phyloP scores from a whole-genome alignment of 1,284 basidiomycete genomes.

The Anthracocystis walkeri region DNA sequence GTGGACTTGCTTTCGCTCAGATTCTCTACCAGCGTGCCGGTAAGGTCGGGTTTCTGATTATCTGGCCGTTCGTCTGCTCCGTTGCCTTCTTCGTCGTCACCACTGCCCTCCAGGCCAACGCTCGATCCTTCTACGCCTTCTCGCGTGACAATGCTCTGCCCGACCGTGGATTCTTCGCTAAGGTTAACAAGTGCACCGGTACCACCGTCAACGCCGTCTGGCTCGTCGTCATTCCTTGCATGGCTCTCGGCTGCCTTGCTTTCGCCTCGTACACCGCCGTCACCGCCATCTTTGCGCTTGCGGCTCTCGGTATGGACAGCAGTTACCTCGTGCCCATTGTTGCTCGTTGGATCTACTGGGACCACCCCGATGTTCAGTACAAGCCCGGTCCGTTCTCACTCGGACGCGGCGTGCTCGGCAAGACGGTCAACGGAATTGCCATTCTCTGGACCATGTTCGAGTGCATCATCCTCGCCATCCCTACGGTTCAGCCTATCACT shows the following conservation, averaged over 20 bases:
- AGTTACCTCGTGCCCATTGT: slow-evolving; percentile 72
- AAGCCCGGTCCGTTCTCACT: slow-evolving; percentile 90
- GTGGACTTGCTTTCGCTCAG: slow-evolving; percentile 66
- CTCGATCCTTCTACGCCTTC: slow-evolving; percentile 89
- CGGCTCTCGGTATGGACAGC: slow-evolving; percentile 84
- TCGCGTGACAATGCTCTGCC: slow-evolving; percentile 86
- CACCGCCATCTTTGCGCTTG: slow-evolving; percentile 68
- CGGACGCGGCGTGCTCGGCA: slow-evolving; percentile 79
- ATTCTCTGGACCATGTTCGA: slow-evolving; percentile 73
- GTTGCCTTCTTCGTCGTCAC: slow-evolving; percentile 70
- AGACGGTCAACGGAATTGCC: slow-evolving; percentile 77
- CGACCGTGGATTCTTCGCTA: slow-evolving; percentile 82
- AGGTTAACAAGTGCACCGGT: slow-evolving; percentile 74
- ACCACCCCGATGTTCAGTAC: slow-evolving; percentile 84
- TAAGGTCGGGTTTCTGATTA: slow-evolving; percentile 77
- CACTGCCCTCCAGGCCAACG: slow-evolving; percentile 83
- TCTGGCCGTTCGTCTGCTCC: slow-evolving; percentile 67
- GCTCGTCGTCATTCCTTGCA: slow-evolving; percentile 75
- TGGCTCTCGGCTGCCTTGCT: slow-evolving; percentile 59
- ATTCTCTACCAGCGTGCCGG: slow-evolving; percentile 63
- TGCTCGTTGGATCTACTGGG: slow-evolving; percentile 77
- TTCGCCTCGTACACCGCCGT: slow-evolving; percentile 63
- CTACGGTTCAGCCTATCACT: slow-evolving; percentile 52
- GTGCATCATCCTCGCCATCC: slow-evolving; percentile 60
- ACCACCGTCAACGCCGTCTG: slow-evolving; percentile 87